Percentiles rank a stretch among this genome's conserved stretches.
Conservation (phyloP, 305 asterid species). For the Fraxinus baroniana region DNA sequence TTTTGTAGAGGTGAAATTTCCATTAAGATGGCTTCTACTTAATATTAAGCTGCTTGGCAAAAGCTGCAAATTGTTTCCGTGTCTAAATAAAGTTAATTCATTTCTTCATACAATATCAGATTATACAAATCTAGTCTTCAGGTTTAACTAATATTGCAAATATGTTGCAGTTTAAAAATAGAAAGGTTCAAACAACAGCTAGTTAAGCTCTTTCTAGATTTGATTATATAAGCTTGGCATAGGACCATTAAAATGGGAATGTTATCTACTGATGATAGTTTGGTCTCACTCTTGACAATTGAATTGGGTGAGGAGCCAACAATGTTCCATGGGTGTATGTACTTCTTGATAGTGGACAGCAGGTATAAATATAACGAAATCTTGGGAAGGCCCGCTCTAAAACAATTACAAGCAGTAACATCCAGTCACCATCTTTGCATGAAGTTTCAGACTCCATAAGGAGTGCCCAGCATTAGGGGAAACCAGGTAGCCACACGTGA, state of each 20-base stretch:
- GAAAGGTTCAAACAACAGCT: not conserved
- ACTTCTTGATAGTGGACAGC: no score
- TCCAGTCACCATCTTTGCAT: no score
- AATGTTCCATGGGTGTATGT: no score
- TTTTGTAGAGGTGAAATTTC: not conserved
- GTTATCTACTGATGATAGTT: no score
- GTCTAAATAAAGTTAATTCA: not conserved
- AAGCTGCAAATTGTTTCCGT: not conserved
- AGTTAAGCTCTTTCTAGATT: not conserved
- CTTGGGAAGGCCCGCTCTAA: no score
- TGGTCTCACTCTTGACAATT: no score
- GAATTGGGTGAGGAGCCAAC: no score
- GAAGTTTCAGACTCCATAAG: no score
- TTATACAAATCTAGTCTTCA: not conserved
- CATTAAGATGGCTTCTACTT: not conserved
- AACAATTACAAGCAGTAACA: no score
- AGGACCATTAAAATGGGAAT: not conserved
- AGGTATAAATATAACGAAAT: no score
- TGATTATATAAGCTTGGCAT: not conserved
- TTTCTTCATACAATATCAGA: not conserved
- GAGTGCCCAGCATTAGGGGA: no score
- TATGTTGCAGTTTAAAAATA: not conserved
- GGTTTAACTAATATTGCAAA: not conserved
- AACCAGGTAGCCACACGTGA: no score
- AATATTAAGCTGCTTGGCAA: not conserved